Evolutionary conservation across 306 rosid species (phyloP).

Genomic region (Castanea mollissima): DNA sequence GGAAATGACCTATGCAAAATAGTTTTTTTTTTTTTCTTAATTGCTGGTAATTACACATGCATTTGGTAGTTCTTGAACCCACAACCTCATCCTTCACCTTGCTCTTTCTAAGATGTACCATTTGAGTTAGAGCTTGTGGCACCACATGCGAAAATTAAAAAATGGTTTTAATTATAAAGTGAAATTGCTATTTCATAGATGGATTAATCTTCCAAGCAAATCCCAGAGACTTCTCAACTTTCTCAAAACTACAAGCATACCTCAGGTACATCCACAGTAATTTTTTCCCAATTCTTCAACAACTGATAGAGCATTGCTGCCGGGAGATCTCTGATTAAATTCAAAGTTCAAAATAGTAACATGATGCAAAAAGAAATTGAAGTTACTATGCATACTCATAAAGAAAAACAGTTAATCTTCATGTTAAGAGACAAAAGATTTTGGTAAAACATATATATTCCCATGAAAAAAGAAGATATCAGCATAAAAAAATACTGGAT

Average conservation of each 20-base stretch:
- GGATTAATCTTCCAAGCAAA: slow-evolving; percentile 20
- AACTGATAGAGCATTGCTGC: slow-evolving; percentile 49
- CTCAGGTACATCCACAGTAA: slow-evolving; percentile 59
- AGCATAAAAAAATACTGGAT: not conserved
- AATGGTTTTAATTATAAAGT: not conserved
- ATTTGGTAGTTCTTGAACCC: too few species aligned
- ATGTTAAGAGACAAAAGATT: not conserved
- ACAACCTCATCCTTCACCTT: too few species aligned
- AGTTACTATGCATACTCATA: not conserved
- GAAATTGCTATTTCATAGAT: not conserved
- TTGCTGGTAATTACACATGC: too few species aligned
- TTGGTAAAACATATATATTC: not conserved
- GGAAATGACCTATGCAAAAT: not conserved
- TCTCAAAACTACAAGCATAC: slow-evolving; percentile 34
- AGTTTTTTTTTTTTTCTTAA: too few species aligned
- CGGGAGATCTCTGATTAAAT: slow-evolving; percentile 73
- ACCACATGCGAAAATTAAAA: not conserved
- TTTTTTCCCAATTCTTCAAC: slow-evolving; percentile 68
- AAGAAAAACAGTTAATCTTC: not conserved
- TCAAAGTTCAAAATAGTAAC: slow-evolving; percentile 22
- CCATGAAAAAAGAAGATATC: not conserved
- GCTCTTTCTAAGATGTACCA: too few species aligned
- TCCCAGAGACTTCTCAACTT: slow-evolving; percentile 11
- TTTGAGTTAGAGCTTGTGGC: too few species aligned
- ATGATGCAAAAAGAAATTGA: slow-evolving; percentile 8